Evolutionary conservation across 495 filamentous ascomycete species (phyloP).

Genomic region (Chaetomidium leptoderma): DNA sequence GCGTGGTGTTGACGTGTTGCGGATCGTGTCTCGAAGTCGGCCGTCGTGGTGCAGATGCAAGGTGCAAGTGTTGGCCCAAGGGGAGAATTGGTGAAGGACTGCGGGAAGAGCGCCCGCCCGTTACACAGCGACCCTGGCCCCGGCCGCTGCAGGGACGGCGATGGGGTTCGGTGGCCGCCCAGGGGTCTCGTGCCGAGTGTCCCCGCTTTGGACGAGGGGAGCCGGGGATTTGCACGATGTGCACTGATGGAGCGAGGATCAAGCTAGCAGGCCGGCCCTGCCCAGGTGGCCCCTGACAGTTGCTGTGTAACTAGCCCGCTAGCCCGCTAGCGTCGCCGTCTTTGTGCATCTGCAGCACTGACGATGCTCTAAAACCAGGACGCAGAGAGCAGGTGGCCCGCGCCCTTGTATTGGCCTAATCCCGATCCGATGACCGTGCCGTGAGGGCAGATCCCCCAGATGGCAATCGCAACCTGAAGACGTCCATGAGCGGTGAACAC

Average conservation of each 20-base stretch:
- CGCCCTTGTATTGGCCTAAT: conserved; percentile 18
- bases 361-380: conserved; percentile 17
- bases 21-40: conserved; percentile 43
- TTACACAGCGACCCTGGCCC: conserved; percentile 11
- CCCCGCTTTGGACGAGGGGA: conserved; percentile 7
- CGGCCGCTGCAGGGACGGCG: conserved; percentile 6
- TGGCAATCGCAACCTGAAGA: conserved; percentile 20
- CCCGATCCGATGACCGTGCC: conserved; percentile 15
- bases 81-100: conserved; percentile 9
- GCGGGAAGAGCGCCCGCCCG: neutral
- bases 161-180: conserved; percentile 4
- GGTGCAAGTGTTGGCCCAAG: conserved; percentile 2
- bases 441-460: conserved; percentile 20
- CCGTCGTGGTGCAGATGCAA: neutral
- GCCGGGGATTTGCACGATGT: conserved; percentile 25
- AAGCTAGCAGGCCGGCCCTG: conserved; percentile 16
- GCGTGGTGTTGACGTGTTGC: conserved; percentile 34
- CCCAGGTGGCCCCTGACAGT: conserved; percentile 20
- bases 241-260: conserved; percentile 27
- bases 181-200: conserved; percentile 19
- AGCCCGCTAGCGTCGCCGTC: conserved; percentile 13
- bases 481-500: conserved; percentile 9
- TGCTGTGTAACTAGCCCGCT: no score
- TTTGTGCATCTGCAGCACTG: conserved; percentile 18
- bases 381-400: conserved; percentile 14